Evolutionary conservation across 805 yeast genomes (phyloP), one percentile per base, ranked within the genome.

Genomic region (Yamadazyma kitorensis): DNA sequence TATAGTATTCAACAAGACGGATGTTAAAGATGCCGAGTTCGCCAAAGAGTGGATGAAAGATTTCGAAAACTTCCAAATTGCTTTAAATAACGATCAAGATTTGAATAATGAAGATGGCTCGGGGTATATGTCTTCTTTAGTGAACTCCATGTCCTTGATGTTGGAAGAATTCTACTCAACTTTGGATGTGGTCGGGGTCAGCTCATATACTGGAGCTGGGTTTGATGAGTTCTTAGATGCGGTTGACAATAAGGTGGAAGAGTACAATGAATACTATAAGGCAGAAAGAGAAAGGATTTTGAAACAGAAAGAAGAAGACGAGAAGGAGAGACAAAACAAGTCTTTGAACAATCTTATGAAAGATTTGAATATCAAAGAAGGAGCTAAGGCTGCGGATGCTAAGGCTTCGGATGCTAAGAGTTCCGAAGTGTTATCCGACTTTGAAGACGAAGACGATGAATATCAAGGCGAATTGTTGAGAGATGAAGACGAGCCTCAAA

Each of bases 11-110:
- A 93, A 93, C 65, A 93, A 93, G 62, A 85, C 93, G 2, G 99
- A 93, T 62, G 89, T 84, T 4, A 69, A 81, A 47, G 82, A 82
- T 39, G 86, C 94, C 0, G 82, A 76, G 31, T 88, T 89, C 63
- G 97, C 96, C 15, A 80, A 78, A 52, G 94, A 86, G 46, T 93
- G 99, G 99, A 87, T 93, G 97, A 76, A 82, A 2, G 98, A 93
- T 61, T 93, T 93, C 58, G 97, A 91, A 58, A 71, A 78, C 11
- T 93, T 93, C 68, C 98, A 91, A 59, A 64, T 61, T 15, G 95
- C 95, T 2, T 64, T 91, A 36, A 70, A 72, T 43, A 68, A 70
- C 20, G 83, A 82, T 54, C 78, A 79, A 40, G 88, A 84, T 29
- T 60, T 75, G 31, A 82, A 76, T 44, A 82, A 79, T 23, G 78